These are phyloP conservation scores for Heliamphora exappendiculata DNA, from an alignment of 148 eudicot species.

Conservation along the genomic window DNA sequence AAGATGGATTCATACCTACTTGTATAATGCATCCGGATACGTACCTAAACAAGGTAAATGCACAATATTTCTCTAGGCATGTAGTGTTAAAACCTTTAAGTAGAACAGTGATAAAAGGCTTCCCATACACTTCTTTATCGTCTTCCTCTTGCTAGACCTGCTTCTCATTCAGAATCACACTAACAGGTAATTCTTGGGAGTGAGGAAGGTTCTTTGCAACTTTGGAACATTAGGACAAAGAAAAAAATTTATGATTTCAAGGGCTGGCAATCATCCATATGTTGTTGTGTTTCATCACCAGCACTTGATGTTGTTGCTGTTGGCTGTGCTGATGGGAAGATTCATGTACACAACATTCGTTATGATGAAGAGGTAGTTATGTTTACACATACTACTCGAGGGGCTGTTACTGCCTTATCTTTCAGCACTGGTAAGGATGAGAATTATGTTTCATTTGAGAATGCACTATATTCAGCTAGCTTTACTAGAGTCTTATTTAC, in stretches of 20 bases:
- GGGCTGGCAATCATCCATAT: slow-evolving; percentile 71
- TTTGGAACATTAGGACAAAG: slow-evolving; percentile 89
- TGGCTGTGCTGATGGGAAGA: slow-evolving; percentile 94
- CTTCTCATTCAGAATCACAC: slow-evolving; percentile 15
- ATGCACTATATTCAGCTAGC: not conserved
- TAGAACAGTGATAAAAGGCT: not conserved
- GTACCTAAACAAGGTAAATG: slow-evolving; percentile 82
- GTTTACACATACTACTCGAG: slow-evolving; percentile 78
- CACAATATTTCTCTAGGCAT: not conserved
- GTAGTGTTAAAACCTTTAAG: not conserved
- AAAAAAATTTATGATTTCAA: slow-evolving; percentile 74
- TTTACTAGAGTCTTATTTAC: not conserved
- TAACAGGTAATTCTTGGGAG: slow-evolving; percentile 81
- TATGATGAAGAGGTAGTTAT: slow-evolving; percentile 81
- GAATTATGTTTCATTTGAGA: slow-evolving; percentile 3
- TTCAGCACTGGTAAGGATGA: slow-evolving; percentile 71
- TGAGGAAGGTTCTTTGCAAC: slow-evolving; percentile 79
- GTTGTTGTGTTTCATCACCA: slow-evolving; percentile 84
- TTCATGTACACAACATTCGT: slow-evolving; percentile 87
- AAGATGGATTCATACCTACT: slow-evolving; percentile 53
- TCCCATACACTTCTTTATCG: not conserved
- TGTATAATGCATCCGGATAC: slow-evolving; percentile 98
- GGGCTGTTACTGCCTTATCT: slow-evolving; percentile 87
- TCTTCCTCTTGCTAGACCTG: not conserved
- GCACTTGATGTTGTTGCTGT: slow-evolving; percentile 99